Evolutionary conservation across 345 rosid species (phyloP).

Genomic region (Luvunga scandens): DNA sequence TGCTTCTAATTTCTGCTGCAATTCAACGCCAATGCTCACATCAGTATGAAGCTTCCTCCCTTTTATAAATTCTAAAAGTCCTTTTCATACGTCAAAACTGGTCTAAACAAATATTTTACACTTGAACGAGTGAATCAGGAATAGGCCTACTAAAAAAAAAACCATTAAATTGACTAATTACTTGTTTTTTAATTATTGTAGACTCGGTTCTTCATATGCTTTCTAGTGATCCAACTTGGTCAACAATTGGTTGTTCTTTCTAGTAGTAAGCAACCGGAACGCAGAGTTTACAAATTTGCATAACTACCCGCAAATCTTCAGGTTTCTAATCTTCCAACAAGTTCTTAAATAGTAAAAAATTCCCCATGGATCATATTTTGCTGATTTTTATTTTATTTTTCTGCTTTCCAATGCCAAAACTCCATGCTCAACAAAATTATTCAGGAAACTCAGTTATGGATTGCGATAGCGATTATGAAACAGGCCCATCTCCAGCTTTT

Average conservation of each 20-base stretch:
- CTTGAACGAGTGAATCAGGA: neutral
- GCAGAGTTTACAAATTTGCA: neutral
- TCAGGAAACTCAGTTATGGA: constrained; percentile 20
- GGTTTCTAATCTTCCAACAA: neutral
- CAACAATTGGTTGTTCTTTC: neutral
- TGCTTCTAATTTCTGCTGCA: neutral
- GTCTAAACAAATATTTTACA: neutral
- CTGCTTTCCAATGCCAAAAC: constrained; percentile 6
- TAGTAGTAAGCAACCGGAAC: neutral
- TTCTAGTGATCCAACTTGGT: neutral
- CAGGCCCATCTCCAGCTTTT: constrained; percentile 29
- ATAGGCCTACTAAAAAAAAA: neutral
- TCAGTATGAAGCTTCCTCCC: neutral
- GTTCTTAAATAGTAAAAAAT: no score
- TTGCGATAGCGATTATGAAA: constrained; percentile 15
- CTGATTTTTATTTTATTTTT: constrained; percentile 7
- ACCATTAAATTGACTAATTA: neutral
- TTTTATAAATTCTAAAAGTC: constrained; percentile 3
- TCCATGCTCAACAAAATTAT: constrained; percentile 27
- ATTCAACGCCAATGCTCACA: neutral
- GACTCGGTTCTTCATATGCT: neutral
- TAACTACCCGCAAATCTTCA: neutral
- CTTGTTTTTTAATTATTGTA: neutral
- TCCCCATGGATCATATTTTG: constrained; percentile 20
- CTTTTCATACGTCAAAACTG: neutral